Percentiles rank a stretch among this genome's conserved stretches.
Conservation (phyloP, 352 stramenopile species). For the Stephanocyclus meneghinianus region DNA sequence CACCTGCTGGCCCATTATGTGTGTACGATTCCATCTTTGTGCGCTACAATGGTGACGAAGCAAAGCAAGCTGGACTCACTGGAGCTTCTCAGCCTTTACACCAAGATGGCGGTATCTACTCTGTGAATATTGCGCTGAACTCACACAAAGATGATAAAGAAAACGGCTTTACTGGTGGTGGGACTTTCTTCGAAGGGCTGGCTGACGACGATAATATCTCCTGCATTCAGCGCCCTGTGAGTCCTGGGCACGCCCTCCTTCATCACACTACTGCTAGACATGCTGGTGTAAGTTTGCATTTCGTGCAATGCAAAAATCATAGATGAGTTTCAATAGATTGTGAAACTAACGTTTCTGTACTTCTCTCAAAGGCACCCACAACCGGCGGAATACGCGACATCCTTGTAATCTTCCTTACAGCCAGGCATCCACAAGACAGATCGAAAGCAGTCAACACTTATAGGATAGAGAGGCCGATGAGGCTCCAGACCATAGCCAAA, state of each 20-base stretch:
- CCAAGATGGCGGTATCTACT: conserved; percentile 56
- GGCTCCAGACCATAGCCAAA: conserved; percentile 44
- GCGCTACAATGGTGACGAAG: conserved; percentile 52
- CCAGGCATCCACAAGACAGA: conserved; percentile 13
- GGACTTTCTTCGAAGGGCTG: conserved; percentile 53
- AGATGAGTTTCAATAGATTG: no score
- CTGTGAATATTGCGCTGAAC: conserved; percentile 54
- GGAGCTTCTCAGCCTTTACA: conserved; percentile 49
- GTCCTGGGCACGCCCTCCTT: conserved; percentile 47
- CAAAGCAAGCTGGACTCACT: conserved; percentile 30
- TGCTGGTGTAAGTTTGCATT: conserved; percentile 23
- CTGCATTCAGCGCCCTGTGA: conserved; percentile 31
- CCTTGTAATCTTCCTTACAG: conserved; percentile 57
- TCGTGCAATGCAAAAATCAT: no score
- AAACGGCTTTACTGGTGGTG: conserved; percentile 41
- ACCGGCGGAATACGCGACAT: conserved; percentile 50
- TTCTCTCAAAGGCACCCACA: conserved; percentile 29
- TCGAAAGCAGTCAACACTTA: conserved; percentile 30
- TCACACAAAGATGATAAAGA: conserved; percentile 34
- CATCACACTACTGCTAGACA: conserved; percentile 50
- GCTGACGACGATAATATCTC: conserved; percentile 16
- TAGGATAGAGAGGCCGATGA: conserved; percentile 50
- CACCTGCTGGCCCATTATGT: conserved; percentile 37
- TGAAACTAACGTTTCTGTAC: background rate
- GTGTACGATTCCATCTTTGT: conserved; percentile 62